Base-by-base conservation (phyloP, 139 green algal species). In the Choricystis sp. region DNA sequence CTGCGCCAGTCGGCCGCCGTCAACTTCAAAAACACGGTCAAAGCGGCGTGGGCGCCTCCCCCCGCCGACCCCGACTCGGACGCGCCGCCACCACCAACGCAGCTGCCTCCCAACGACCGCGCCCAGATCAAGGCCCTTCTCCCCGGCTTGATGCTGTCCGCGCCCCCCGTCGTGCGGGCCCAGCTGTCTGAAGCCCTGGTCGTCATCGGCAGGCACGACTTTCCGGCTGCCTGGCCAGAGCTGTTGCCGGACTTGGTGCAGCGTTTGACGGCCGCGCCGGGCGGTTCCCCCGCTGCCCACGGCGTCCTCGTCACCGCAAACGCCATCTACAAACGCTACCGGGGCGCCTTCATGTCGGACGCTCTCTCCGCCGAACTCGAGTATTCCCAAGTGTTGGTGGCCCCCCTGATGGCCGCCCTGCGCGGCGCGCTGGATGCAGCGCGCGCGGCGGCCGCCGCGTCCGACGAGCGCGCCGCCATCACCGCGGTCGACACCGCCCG, bases 11-110 rank as follows among this genome's bases (percentile, higher is more conserved):
- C 90, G 3, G 93, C 91, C 1, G 85, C 93, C 19, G 87, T 99
- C 24, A 88, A 86, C 70, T 98, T 99, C 73, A 99, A 99, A 61
- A 99, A 99, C 73, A 67, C 79, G 27, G 76, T 97, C 49, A 96
- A 95, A 72, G 86, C 82, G 31, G 70, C 82, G 56, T 98, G 93
- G 93, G 75, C 87, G 61, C 22, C 30, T 49, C 62, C 62, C 62
- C 3, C 20, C 3, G 26, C 28, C 14, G n/a, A 66, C 48, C 3
- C n/a, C 23, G 66, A 72, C 31, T 59, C 20, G 3, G 59, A 72
- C 31, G 67, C 66, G 23, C 56, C 56, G n/a, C 49, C 19, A 56
- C 19, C 19, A 56, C 19, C 49, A 20, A 22, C 56, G 56, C 56
- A 4, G 25, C 52, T 49, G n/a, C 19, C 29, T 20, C 24, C 19